Conservation (phyloP, 2,329 filamentous ascomycete genomes). For the Aspergillus pseudotamarii region DNA sequence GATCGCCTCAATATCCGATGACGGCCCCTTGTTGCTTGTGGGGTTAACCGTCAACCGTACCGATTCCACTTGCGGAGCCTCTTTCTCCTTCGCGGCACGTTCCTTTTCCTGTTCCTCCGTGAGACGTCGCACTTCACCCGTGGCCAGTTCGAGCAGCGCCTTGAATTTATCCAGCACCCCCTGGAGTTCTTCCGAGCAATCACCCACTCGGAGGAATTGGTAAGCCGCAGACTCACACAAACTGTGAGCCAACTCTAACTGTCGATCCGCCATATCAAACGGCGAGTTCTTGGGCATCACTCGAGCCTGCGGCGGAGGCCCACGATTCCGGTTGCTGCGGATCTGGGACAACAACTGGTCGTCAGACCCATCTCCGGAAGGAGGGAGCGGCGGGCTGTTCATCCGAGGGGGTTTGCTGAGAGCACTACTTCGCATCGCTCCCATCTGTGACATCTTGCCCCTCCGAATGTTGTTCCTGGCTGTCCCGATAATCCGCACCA, state of each 20-base stretch:
- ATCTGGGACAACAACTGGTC: conserved; percentile 23
- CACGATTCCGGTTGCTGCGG: conserved; percentile 30
- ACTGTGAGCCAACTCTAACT: conserved; percentile 76
- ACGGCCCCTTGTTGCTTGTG: neutral
- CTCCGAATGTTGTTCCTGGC: conserved; percentile 84
- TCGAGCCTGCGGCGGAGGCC: conserved; percentile 53
- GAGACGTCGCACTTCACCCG: conserved; percentile 61
- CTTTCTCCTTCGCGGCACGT: conserved; percentile 22
- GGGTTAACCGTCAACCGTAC: neutral
- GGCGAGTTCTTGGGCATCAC: conserved; percentile 53
- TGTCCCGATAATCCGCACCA: conserved; percentile 79
- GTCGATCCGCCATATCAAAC: conserved; percentile 76
- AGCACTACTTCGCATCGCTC: conserved; percentile 27
- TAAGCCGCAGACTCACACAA: conserved; percentile 86
- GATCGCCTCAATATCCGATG: conserved; percentile 14
- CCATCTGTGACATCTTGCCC: conserved; percentile 64
- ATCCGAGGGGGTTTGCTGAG: conserved; percentile 13
- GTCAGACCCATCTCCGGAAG: conserved; percentile 6
- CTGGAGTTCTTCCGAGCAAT: conserved; percentile 75
- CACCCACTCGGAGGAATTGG: conserved; percentile 83
- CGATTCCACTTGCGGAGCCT: conserved; percentile 8
- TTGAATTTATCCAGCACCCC: conserved; percentile 68
- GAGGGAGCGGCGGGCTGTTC: neutral
- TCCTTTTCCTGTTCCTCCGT: conserved; percentile 51
- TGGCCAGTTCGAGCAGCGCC: conserved; percentile 64